Percentiles rank a stretch among this genome's conserved stretches.
phyloP scores from a whole-genome alignment of 805 yeast genomes.

The Kodamaea laetipori region DNA sequence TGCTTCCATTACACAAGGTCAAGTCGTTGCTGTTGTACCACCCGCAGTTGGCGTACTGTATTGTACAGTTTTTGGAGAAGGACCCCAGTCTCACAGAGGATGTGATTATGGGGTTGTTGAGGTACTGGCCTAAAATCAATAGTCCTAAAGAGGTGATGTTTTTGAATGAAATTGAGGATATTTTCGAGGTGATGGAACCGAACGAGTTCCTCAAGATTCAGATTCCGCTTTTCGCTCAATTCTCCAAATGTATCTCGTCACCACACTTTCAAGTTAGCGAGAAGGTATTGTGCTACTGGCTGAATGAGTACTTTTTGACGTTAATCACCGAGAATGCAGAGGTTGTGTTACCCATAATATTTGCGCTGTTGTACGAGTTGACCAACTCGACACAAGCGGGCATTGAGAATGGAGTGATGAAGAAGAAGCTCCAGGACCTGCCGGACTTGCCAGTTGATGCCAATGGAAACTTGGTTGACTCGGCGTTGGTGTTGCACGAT shows the following conservation, averaged over 20 bases:
- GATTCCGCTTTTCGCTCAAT: slow-evolving; percentile 89
- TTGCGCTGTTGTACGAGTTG: slow-evolving; percentile 85
- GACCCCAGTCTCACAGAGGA: slow-evolving; percentile 92
- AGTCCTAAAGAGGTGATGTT: slow-evolving; percentile 96
- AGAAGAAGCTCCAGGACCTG: slow-evolving; percentile 39
- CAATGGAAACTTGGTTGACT: slow-evolving; percentile 44
- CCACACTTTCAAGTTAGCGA: slow-evolving; percentile 98
- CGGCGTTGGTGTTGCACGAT: slow-evolving; percentile 35
- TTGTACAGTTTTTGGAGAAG: slow-evolving; percentile 93
- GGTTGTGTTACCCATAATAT: slow-evolving; percentile 87
- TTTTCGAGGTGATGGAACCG: slow-evolving; percentile 94
- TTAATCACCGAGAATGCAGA: slow-evolving; percentile 91
- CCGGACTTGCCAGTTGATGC: slow-evolving; percentile 44
- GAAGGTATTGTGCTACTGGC: slow-evolving; percentile 91
- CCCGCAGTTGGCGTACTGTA: slow-evolving; percentile 96
- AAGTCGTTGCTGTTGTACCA: slow-evolving; percentile 87
- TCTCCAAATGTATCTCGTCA: slow-evolving; percentile 89
- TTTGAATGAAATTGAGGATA: slow-evolving; percentile 93
- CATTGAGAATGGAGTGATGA: slow-evolving; percentile 41
- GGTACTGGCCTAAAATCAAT: slow-evolving; percentile 96
- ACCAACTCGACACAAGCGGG: slow-evolving; percentile 55
- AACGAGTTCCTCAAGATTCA: slow-evolving; percentile 87
- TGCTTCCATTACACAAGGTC: slow-evolving; percentile 91
- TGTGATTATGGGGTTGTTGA: slow-evolving; percentile 88
- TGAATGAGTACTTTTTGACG: slow-evolving; percentile 89